Percentiles rank a stretch among this genome's conserved stretches.
These are phyloP conservation scores for Oenanthe sinensis DNA, from an alignment of 129 eudicot species.

Conservation along the genomic window DNA sequence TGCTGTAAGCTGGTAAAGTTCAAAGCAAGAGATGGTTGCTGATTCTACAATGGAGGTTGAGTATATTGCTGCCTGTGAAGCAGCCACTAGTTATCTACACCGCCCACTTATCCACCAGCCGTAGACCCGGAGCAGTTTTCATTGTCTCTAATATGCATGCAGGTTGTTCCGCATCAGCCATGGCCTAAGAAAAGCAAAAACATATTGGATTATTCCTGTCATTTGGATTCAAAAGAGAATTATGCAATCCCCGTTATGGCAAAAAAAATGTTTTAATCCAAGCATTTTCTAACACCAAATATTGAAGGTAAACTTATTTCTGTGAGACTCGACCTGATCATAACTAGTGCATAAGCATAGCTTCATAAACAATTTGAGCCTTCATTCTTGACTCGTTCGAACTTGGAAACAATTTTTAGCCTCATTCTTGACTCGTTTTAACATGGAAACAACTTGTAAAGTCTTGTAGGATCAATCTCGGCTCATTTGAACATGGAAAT, in stretches of 20 bases:
- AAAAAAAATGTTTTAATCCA: neutral
- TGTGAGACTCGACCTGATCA: neutral
- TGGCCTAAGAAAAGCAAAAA: conserved; percentile 47
- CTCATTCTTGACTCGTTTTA: no score
- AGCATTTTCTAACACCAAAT: neutral
- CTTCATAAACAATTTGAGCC: neutral
- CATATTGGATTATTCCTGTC: neutral
- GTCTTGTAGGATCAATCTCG: no score
- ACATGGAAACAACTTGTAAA: no score
- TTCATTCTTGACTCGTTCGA: no score
- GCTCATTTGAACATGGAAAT: no score
- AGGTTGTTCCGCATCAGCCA: conserved; percentile 92
- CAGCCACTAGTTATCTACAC: conserved; percentile 68
- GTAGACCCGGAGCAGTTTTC: conserved; percentile 95
- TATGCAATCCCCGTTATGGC: neutral
- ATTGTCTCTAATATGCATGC: conserved; percentile 86
- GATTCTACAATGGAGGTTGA: no score
- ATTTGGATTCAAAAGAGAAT: neutral
- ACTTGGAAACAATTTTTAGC: no score
- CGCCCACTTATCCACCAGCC: conserved; percentile 99
- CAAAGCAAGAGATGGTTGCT: no score
- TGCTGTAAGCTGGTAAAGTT: no score
- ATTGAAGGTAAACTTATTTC: neutral
- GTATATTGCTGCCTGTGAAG: no score
- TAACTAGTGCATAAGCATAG: neutral